A percentile compares a stretch with the other conserved stretches of the same genome.
phyloP scores from a whole-genome alignment of 345 rosid genomes.

The Eucalyptus tenuipes region DNA sequence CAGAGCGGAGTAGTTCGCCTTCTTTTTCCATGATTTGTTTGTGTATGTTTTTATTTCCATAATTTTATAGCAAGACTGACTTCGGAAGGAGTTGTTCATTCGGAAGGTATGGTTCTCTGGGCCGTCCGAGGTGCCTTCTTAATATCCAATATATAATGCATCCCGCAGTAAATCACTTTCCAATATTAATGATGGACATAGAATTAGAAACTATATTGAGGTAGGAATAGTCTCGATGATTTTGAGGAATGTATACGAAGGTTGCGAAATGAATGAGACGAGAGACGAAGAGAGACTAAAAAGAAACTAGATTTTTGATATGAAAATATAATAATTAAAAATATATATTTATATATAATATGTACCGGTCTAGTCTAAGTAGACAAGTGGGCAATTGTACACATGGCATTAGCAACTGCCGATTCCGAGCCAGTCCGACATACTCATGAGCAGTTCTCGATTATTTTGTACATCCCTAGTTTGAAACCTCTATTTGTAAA shows the following conservation, averaged over 20 bases:
- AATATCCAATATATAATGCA: background rate
- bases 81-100: background rate
- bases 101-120: background rate
- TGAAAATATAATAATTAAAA: too few relatives aligned
- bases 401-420: background rate
- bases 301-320: background rate
- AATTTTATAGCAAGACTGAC: background rate
- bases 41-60: too few relatives aligned
- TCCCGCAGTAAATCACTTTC: background rate
- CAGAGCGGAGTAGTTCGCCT: fast-evolving
- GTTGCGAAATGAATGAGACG: background rate
- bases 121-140: background rate
- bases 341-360: too few relatives aligned
- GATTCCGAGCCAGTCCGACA: fast-evolving
- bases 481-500: background rate
- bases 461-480: too few relatives aligned
- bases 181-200: background rate
- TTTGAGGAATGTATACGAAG: background rate
- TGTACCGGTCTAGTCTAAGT: fast-evolving
- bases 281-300: background rate
- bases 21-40: background rate
- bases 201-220: too few relatives aligned
- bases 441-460: fast-evolving
- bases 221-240: too few relatives aligned
- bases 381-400: background rate